Percentiles rank a stretch among this genome's conserved stretches.
These are phyloP conservation scores for Aspergillus amoenus DNA, from an alignment of 2,329 filamentous ascomycete species.

Conservation along the genomic window DNA sequence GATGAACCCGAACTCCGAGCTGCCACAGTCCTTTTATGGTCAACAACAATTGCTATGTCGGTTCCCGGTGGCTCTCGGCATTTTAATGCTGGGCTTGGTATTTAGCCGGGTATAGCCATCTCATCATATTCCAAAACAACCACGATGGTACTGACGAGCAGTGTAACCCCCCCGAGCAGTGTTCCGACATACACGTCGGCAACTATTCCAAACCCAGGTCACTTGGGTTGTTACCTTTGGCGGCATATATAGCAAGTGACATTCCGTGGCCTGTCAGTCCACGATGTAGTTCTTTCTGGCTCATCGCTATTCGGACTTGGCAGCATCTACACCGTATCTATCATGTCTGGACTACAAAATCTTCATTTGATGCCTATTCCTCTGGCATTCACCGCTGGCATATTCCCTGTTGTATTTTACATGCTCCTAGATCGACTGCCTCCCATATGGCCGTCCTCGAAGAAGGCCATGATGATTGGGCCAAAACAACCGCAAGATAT, in stretches of 20 bases:
- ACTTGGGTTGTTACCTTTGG: background rate
- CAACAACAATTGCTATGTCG: background rate
- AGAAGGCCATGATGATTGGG: slow-evolving; percentile 18
- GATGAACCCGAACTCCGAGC: background rate
- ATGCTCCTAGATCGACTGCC: slow-evolving; percentile 13
- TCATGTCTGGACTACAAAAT: slow-evolving; percentile 3
- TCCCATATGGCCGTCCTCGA: slow-evolving; percentile 14
- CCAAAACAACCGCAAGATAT: slow-evolving; percentile 14
- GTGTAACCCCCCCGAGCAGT: background rate
- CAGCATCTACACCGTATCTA: background rate
- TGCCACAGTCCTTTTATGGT: background rate
- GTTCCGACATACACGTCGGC: background rate
- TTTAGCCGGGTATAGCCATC: background rate
- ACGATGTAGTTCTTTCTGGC: background rate
- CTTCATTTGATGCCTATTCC: slow-evolving; percentile 10
- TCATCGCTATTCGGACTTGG: background rate
- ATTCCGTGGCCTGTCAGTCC: background rate
- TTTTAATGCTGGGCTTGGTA: background rate
- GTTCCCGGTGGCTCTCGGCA: background rate
- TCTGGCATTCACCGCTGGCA: slow-evolving; percentile 6
- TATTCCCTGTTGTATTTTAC: slow-evolving; percentile 9
- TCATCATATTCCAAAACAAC: background rate
- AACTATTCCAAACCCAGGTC: background rate
- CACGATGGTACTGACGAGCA: background rate
- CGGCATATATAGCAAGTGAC: background rate